Evolutionary conservation across 805 yeast species (phyloP).

Genomic region (Jamesozyma piceae): DNA sequence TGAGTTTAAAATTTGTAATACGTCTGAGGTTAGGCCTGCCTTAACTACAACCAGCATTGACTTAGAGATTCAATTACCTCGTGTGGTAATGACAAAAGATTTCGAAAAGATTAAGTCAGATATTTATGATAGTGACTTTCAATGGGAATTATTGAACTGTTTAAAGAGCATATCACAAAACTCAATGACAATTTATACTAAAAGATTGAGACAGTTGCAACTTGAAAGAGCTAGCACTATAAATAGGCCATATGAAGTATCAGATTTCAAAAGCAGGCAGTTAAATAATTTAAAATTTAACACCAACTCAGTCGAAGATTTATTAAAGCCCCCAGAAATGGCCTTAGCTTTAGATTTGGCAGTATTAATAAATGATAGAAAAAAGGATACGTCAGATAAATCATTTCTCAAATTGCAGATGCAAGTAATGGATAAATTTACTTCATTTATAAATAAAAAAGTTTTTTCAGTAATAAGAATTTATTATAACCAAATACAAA

Average conservation of each 20-base stretch:
- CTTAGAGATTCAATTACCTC: slow-evolving; percentile 15
- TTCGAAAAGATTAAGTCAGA: slow-evolving; percentile 8
- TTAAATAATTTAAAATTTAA: slow-evolving; percentile 21
- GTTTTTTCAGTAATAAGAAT: slow-evolving; percentile 16
- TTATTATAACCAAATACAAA: slow-evolving; percentile 22
- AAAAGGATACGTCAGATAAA: slow-evolving; percentile 17
- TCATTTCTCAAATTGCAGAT: slow-evolving; percentile 24
- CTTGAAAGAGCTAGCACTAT: slow-evolving; percentile 24
- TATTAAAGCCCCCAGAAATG: slow-evolving; percentile 29
- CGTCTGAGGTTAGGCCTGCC: slow-evolving; percentile 15
- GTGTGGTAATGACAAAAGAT: slow-evolving; percentile 7
- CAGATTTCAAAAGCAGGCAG: slow-evolving; percentile 13
- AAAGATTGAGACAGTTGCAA: slow-evolving; percentile 23
- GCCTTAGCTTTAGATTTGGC: slow-evolving; percentile 23
- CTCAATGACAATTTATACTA: slow-evolving; percentile 23
- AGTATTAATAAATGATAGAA: slow-evolving; percentile 26
- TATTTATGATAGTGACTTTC: slow-evolving; percentile 21
- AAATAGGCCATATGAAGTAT: slow-evolving; percentile 24
- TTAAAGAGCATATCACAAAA: slow-evolving; percentile 22
- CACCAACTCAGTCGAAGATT: slow-evolving; percentile 23
- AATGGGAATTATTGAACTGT: slow-evolving; percentile 20
- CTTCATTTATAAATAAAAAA: slow-evolving; percentile 19
- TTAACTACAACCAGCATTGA: slow-evolving; percentile 13
- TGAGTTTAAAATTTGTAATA: slow-evolving; percentile 21
- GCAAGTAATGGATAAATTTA: slow-evolving; percentile 24